Conservation (phyloP, 371 early-diverging fungal genomes). For the Mortierella sp. region DNA sequence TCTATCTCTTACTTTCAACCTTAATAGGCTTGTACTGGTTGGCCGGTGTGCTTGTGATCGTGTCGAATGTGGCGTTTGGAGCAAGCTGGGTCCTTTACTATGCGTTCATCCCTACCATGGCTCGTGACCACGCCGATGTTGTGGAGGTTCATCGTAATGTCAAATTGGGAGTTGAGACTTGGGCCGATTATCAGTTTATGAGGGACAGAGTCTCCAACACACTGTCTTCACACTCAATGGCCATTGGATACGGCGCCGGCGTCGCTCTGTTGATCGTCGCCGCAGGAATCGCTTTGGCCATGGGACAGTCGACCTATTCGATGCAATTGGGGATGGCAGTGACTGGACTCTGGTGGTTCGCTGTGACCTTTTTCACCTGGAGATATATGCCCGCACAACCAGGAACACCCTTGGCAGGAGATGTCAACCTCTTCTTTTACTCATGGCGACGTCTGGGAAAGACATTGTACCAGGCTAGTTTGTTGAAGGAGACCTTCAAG, state of each 20-base stretch:
- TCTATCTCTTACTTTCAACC: background rate
- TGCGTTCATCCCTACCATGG: slow-evolving; percentile 66
- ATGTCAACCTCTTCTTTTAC: slow-evolving; percentile 56
- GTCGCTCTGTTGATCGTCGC: slow-evolving; percentile 56
- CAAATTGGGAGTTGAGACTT: slow-evolving; percentile 19
- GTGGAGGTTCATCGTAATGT: slow-evolving; percentile 20
- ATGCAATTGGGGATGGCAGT: slow-evolving; percentile 63
- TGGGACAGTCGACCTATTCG: slow-evolving; percentile 53
- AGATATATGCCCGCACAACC: slow-evolving; percentile 61
- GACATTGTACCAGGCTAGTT: slow-evolving; percentile 30
- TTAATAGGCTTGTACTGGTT: slow-evolving; percentile 48
- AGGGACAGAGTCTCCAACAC: slow-evolving; percentile 56
- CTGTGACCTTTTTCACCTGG: slow-evolving; percentile 51
- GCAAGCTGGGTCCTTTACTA: slow-evolving; percentile 65
- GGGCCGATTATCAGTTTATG: slow-evolving; percentile 31
- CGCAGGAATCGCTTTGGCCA: slow-evolving; percentile 54
- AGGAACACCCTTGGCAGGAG: slow-evolving; percentile 64
- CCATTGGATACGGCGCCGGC: slow-evolving; percentile 58
- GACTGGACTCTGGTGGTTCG: slow-evolving; percentile 64
- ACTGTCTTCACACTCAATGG: slow-evolving; percentile 60
- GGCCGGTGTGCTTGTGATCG: slow-evolving; percentile 56
- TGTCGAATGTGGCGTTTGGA: slow-evolving; percentile 61
- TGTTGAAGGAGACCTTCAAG: slow-evolving; percentile 55
- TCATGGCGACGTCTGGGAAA: slow-evolving; percentile 57
- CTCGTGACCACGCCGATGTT: slow-evolving; percentile 59